These are phyloP conservation scores for Candida suzukii DNA, from an alignment of 805 yeast genomes.

Conservation along the genomic window DNA sequence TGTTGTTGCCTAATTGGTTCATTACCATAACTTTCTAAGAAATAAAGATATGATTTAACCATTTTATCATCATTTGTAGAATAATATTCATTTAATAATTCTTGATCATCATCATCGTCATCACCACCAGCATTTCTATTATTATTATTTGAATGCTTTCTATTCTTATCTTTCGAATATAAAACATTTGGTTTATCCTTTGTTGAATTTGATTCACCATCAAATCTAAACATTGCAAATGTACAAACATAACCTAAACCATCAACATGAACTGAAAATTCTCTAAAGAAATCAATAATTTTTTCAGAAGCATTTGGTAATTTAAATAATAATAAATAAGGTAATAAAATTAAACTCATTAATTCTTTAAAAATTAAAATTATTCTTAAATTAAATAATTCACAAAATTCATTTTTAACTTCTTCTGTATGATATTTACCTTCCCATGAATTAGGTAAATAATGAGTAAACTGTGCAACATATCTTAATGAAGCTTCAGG, in stretches of 20 bases:
- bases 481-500: constrained; percentile 82
- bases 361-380: constrained; percentile 70
- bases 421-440: constrained; percentile 76
- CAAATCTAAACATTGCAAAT: constrained; percentile 87
- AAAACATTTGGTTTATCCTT: constrained; percentile 22
- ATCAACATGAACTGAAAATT: constrained; percentile 83
- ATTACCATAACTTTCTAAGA: constrained; percentile 74
- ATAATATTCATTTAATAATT: constrained; percentile 32
- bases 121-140: too few relatives aligned
- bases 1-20: constrained; percentile 21
- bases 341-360: constrained; percentile 75
- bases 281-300: constrained; percentile 87
- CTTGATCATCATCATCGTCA: constrained; percentile 18
- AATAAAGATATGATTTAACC: constrained; percentile 85
- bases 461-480: constrained; percentile 85
- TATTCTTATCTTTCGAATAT: constrained; percentile 10
- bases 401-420: constrained; percentile 78
- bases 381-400: constrained; percentile 67
- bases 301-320: constrained; percentile 66
- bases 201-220: constrained; percentile 30
- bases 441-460: constrained; percentile 82
- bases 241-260: constrained; percentile 93
- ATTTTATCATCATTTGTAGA: constrained; percentile 71
- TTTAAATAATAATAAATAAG: constrained; percentile 83
- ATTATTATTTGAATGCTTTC: constrained; percentile 10